Conservation (phyloP, 495 filamentous ascomycete genomes). For the Annulohypoxylon nitens region DNA sequence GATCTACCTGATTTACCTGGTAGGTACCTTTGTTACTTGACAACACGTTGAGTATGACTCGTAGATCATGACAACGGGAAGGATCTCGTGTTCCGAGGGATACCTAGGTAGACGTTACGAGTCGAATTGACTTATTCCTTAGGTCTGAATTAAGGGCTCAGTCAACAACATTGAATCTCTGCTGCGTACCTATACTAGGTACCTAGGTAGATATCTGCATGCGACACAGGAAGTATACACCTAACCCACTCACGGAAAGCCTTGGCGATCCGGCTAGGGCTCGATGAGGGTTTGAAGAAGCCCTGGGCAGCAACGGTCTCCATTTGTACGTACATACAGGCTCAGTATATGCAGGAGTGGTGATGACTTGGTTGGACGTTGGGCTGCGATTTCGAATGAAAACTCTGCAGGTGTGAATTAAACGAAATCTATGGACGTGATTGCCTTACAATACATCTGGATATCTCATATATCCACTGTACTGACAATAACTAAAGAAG, state of each 20-base stretch:
- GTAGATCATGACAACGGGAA: neutral
- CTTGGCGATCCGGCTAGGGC: constrained; percentile 29
- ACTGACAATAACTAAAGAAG: neutral
- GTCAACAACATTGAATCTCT: constrained; percentile 5
- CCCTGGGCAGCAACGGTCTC: constrained; percentile 44
- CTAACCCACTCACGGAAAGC: constrained; percentile 33
- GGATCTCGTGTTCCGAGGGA: neutral
- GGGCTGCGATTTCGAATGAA: constrained; percentile 38
- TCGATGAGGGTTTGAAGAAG: constrained; percentile 29
- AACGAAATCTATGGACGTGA: constrained; percentile 5
- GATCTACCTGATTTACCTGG: neutral
- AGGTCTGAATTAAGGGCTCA: constrained; percentile 4
- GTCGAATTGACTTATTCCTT: neutral
- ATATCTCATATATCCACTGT: neutral
- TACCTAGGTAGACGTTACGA: neutral
- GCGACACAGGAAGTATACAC: constrained; percentile 30
- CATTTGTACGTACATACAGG: constrained; percentile 29
- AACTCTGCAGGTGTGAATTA: constrained; percentile 16
- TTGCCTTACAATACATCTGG: constrained; percentile 8
- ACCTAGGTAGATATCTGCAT: constrained; percentile 9
- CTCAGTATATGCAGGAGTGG: constrained; percentile 21
- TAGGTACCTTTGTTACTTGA: neutral
- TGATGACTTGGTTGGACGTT: constrained; percentile 38
- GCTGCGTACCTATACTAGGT: neutral
- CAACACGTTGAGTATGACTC: neutral